Conservation (phyloP, 495 filamentous ascomycete species). For the Glutinoglossum americanum region DNA sequence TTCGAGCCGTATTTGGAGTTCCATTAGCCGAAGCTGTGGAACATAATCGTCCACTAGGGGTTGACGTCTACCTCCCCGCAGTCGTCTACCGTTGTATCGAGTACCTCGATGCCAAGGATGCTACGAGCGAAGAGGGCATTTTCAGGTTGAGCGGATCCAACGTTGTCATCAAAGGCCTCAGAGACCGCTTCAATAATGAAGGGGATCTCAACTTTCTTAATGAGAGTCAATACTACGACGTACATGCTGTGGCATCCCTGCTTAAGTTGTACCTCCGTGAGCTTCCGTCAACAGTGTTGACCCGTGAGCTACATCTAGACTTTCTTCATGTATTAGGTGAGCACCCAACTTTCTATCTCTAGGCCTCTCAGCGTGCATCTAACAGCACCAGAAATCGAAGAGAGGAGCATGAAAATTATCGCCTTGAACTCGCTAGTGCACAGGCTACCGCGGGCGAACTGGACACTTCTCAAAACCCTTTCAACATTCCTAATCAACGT, state of each 20-base stretch:
- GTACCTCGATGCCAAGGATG: slow-evolving; percentile 69
- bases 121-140: slow-evolving; percentile 76
- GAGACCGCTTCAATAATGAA: slow-evolving; percentile 82
- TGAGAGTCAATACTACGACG: slow-evolving; percentile 76
- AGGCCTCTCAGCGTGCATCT: slow-evolving; percentile 3
- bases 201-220: slow-evolving; percentile 76
- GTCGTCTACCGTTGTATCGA: slow-evolving; percentile 94
- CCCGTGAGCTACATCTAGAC: slow-evolving; percentile 70
- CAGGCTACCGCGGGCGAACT: slow-evolving; percentile 58
- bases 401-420: slow-evolving; percentile 53
- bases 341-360: slow-evolving; percentile 6
- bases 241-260: slow-evolving; percentile 85
- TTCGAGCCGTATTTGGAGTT: slow-evolving; percentile 67
- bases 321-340: slow-evolving; percentile 73
- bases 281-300: slow-evolving; percentile 74
- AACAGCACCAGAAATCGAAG: slow-evolving; percentile 32
- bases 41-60: slow-evolving; percentile 48
- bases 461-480: slow-evolving; percentile 57
- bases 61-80: slow-evolving; percentile 59
- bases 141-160: slow-evolving; percentile 92
- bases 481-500: slow-evolving; percentile 73
- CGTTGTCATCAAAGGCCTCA: slow-evolving; percentile 73
- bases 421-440: slow-evolving; percentile 74
- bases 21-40: slow-evolving; percentile 65
- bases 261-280: slow-evolving; percentile 90